Evolutionary conservation across 768 basidiomycete species (phyloP).

Genomic region (Vararia minispora): DNA sequence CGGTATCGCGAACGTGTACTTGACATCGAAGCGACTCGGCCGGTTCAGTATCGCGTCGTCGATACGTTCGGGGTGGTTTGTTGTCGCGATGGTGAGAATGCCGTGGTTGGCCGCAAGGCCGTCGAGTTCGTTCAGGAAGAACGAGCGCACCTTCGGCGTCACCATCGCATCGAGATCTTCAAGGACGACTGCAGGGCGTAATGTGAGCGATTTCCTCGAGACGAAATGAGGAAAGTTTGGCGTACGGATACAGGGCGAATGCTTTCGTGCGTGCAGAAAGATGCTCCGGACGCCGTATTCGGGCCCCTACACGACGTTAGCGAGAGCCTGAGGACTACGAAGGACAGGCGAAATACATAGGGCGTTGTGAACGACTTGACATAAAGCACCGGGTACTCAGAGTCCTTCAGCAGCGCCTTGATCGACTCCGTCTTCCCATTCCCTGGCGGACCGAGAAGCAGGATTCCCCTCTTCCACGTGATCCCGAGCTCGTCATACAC

Average conservation of each 20-base stretch:
- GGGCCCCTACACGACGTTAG: constrained; percentile 8
- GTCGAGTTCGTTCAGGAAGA: constrained; percentile 31
- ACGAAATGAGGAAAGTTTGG: too few relatives aligned
- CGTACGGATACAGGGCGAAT: constrained; percentile 20
- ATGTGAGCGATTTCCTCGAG: too few relatives aligned
- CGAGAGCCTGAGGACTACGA: constrained; percentile 7
- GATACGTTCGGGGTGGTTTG: constrained; percentile 34
- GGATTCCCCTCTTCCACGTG: constrained; percentile 24
- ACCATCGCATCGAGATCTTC: constrained; percentile 35
- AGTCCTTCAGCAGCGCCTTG: constrained; percentile 22
- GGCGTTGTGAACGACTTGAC: constrained; percentile 28
- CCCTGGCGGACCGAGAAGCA: constrained; percentile 21
- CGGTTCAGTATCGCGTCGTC: constrained; percentile 30
- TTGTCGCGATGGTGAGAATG: constrained; percentile 27
- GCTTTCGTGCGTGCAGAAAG: constrained; percentile 25
- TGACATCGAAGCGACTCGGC: constrained; percentile 32
- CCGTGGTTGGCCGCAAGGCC: constrained; percentile 28
- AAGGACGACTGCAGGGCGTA: too few relatives aligned
- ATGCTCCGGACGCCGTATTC: constrained; percentile 22
- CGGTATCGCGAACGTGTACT: constrained; percentile 30
- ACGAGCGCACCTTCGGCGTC: constrained; percentile 24
- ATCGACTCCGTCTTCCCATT: constrained; percentile 30
- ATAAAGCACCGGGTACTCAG: constrained; percentile 24
- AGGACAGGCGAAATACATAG: too few relatives aligned
- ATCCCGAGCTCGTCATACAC: constrained; percentile 28